Evolutionary conservation across 768 basidiomycete genomes (phyloP).

Genomic region (Lentinula lateritia): DNA sequence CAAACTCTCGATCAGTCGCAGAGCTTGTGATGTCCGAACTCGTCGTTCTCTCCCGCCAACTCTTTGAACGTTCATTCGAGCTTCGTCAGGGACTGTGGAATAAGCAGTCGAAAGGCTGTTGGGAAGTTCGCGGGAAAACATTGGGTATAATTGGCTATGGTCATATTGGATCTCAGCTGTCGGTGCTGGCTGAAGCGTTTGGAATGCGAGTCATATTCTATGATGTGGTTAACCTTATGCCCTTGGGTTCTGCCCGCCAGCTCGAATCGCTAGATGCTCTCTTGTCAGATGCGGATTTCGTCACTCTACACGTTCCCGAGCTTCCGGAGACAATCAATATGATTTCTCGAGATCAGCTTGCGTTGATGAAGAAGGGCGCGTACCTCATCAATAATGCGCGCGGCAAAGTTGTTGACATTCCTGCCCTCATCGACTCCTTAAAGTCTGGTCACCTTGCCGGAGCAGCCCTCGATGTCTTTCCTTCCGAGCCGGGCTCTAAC

Average conservation of each 20-base stretch:
- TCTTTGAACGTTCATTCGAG: constrained; percentile 84
- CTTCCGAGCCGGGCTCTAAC: constrained; percentile 87
- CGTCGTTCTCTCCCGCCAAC: constrained; percentile 89
- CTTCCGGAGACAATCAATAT: constrained; percentile 93
- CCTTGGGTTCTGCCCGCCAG: constrained; percentile 89
- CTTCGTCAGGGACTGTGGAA: constrained; percentile 93
- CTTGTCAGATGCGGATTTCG: constrained; percentile 80
- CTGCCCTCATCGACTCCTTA: constrained; percentile 76
- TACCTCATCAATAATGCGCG: constrained; percentile 99
- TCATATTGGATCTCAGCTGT: constrained; percentile 96
- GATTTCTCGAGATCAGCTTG: constrained; percentile 73
- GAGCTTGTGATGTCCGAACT: constrained; percentile 96
- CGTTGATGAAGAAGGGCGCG: constrained; percentile 90
- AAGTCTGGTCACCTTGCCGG: constrained; percentile 87
- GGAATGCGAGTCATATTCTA: constrained; percentile 95
- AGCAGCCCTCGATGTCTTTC: constrained; percentile 90
- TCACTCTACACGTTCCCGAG: constrained; percentile 96
- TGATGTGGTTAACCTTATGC: constrained; percentile 96
- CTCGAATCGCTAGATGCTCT: constrained; percentile 74
- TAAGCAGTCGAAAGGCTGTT: constrained; percentile 97
- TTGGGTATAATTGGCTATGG: constrained; percentile 98
- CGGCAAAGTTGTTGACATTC: constrained; percentile 92
- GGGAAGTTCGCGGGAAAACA: constrained; percentile 97
- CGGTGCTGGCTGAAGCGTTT: constrained; percentile 93
- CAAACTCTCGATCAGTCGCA: constrained; percentile 97